Base-by-base conservation (phyloP, 805 yeast genomes). In the Ogataea saltuana region DNA sequence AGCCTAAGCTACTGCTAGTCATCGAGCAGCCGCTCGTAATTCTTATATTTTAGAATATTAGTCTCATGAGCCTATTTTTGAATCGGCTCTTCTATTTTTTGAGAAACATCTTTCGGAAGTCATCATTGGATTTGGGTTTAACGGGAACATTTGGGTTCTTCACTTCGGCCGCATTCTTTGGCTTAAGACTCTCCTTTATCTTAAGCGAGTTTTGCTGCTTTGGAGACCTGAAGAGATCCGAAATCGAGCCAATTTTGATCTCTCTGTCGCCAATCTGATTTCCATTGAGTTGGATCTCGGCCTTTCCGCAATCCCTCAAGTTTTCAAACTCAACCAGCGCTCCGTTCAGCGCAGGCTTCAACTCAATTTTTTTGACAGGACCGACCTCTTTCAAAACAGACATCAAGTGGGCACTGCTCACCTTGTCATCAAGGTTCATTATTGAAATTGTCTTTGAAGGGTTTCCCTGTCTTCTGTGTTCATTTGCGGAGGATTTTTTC, bases 301-400 rank as follows among this genome's bases (percentile, higher is more conserved):
- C 80, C 33, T 62, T 68, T 0, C 88, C 88, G 1, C 83, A 78
- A 34, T 70, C 70, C 6, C 61, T 52, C 0, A 67, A 60, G 5
- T 57, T 61, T 19, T 58, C 59, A 48, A 76, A 76, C 46, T 74
- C 75, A 4, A 82, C 67, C 22, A 81, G 50, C 0, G 84, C 84
- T 4, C 75, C 76, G 6, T 62, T 54, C 15, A 59, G 53, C 17
- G 71, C 75, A 0, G 82, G 72, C 27, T 70, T 72, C 13, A 80
- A 51, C 19, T 74, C 68, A 1, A 80, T 61, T 6, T 68, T 65
- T 2, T 54, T 50, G 0, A 81, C 69, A 0, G 67, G 63, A 3
- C 76, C 75, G 30, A 55, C 51, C 8, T 54, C 50, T 10, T 50
- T 51, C 11, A 76, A 55, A 30, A 63, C 53, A 1, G 49, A 40